Conservation (phyloP, 2,329 filamentous ascomycete species). For the Colletotrichum sp. region DNA sequence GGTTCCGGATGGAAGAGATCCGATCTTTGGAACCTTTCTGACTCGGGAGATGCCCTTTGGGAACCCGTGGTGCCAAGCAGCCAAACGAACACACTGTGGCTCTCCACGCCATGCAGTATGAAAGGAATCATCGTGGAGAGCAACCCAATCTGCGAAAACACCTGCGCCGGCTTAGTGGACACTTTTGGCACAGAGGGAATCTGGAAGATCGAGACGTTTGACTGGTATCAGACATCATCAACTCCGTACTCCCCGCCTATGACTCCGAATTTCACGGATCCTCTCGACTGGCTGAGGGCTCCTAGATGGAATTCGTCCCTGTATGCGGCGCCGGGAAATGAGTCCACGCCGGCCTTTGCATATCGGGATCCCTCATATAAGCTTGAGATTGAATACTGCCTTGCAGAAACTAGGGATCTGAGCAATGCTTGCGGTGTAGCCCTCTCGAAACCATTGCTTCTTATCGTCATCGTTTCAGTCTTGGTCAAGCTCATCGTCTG, state of each 20-base stretch:
- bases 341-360: background rate
- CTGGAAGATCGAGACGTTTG: background rate
- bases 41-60: background rate
- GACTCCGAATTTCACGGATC: background rate
- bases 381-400: background rate
- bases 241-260: background rate
- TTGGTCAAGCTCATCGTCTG: background rate
- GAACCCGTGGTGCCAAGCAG: background rate
- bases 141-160: background rate
- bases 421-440: background rate
- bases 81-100: background rate
- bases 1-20: background rate
- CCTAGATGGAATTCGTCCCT: background rate
- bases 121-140: background rate
- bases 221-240: background rate
- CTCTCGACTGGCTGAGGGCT: rapidly evolving
- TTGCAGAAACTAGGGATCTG: background rate
- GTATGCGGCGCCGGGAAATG: background rate
- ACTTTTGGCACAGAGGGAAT: too few species aligned
- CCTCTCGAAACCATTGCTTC: background rate
- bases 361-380: background rate
- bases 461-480: background rate
- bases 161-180: background rate
- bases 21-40: background rate
- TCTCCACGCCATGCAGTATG: background rate